Conservation (phyloP, 2,329 filamentous ascomycete genomes). For the Coniosporium tulheliwenetii region DNA sequence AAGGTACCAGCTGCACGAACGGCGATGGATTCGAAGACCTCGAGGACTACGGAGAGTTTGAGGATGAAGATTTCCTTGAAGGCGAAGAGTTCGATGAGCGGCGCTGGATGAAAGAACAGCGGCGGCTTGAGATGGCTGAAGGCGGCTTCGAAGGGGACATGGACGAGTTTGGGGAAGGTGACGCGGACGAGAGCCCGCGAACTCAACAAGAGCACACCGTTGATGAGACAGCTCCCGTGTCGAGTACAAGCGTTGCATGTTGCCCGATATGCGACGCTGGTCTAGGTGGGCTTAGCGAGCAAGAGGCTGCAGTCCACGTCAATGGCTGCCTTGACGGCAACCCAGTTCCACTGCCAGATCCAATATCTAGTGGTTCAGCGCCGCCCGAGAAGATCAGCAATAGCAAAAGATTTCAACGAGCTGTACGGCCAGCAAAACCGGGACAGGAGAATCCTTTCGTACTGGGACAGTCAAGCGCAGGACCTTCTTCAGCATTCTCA, state of each 20-base stretch:
- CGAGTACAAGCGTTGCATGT: conserved; percentile 12
- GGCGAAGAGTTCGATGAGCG: conserved; percentile 35
- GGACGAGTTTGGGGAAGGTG: conserved; percentile 41
- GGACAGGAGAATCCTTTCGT: conserved; percentile 69
- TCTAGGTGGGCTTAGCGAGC: conserved; percentile 37
- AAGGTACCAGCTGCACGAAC: conserved; percentile 35
- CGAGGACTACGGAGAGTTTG: conserved; percentile 39
- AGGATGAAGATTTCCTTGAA: conserved; percentile 43
- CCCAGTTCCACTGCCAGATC: conserved; percentile 39
- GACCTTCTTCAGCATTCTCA: conserved; percentile 59
- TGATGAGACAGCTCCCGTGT: conserved; percentile 5
- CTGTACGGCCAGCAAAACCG: conserved; percentile 52
- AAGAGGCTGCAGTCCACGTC: conserved; percentile 70
- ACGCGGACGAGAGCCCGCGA: conserved; percentile 15
- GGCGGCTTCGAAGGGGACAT: conserved; percentile 17
- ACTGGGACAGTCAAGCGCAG: conserved; percentile 25
- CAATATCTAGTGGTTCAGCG: background rate
- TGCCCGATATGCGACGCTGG: conserved; percentile 68
- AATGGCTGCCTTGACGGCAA: conserved; percentile 86
- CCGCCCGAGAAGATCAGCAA: conserved; percentile 7
- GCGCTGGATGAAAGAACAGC: conserved; percentile 61
- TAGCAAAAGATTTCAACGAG: conserved; percentile 48
- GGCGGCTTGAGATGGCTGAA: conserved; percentile 34
- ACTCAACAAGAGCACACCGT: background rate
- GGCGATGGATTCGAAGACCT: conserved; percentile 35